Base-by-base conservation (phyloP, 1,284 basidiomycete genomes). In the Jaminaea rosea region DNA sequence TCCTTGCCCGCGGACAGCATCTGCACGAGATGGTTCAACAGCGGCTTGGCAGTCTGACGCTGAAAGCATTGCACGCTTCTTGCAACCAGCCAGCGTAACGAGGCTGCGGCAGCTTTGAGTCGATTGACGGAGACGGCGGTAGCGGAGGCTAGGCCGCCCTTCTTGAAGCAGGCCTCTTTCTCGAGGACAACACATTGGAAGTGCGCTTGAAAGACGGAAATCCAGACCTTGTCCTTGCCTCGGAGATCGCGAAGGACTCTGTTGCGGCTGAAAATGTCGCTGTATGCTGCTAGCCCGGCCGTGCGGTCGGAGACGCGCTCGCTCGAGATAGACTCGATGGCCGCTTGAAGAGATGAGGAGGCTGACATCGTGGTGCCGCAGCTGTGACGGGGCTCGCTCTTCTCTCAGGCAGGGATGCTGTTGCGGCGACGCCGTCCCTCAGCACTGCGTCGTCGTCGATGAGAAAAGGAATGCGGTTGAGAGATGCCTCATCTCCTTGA, bases 291-390 rank as follows among this genome's bases (percentile, higher is more conserved):
- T 23, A 87, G 71, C 15, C 83, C 88, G 53, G 85, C 81, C 54
- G 82, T 80, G 9, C 89, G 80, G 26, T 86, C 84, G 64, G 82
- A 85, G 69, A 85, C 77, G 65, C 84, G 88, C 53, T 82, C 79
- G 63, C 58, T 62, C 47, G 52, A 52, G 26, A 69, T 44, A 32
- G 61, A 57, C 28, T 54, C 49, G 27, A 65, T 50, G 2, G 61
- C 61, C 11, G 55, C 55, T 29, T 65, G 56, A 10, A 65, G 49
- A n/a, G n/a, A n/a, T n/a, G n/a, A n/a, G n/a, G n/a, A n/a, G n/a
- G n/a, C n/a, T n/a, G n/a, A n/a, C n/a, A n/a, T n/a, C n/a, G n/a
- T n/a, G n/a, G n/a, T n/a, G n/a, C n/a, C n/a, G n/a, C n/a, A n/a
- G n/a, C n/a, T n/a, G n/a, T n/a, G n/a, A n/a, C n/a, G n/a, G n/a